These are phyloP conservation scores for Eucalyptus pauciflora DNA, from an alignment of 345 rosid species.

Conservation along the genomic window DNA sequence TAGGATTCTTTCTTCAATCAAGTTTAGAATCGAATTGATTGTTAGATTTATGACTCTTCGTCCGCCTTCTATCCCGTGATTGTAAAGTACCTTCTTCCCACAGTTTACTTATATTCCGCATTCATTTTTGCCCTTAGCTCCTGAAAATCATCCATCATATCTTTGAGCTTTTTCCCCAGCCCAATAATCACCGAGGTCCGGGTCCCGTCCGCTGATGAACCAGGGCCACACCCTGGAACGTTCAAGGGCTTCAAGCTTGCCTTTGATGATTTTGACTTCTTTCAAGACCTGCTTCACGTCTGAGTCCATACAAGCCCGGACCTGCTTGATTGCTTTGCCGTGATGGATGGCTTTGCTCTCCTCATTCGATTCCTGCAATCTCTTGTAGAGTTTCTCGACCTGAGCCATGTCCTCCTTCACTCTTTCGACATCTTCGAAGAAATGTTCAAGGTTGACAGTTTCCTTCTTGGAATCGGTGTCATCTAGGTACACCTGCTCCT, in stretches of 20 bases:
- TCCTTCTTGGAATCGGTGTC: conserved; percentile 65
- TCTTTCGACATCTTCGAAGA: conserved; percentile 68
- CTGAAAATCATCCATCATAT: conserved; percentile 68
- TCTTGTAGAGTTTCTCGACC: conserved; percentile 47
- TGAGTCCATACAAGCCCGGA: conserved; percentile 47
- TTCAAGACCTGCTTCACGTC: conserved; percentile 58
- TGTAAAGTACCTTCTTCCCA: conserved; percentile 71
- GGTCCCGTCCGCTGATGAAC: conserved; percentile 73
- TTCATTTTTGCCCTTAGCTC: conserved; percentile 40
- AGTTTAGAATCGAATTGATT: too few relatives aligned
- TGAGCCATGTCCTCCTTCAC: conserved; percentile 59
- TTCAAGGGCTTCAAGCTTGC: conserved; percentile 66
- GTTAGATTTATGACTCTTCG: conserved; percentile 13
- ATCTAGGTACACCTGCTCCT: conserved; percentile 36
- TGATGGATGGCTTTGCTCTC: conserved; percentile 55
- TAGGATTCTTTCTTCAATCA: neutral
- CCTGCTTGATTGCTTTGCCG: conserved; percentile 50
- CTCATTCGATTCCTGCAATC: conserved; percentile 63
- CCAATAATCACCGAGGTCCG: conserved; percentile 66
- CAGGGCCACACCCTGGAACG: conserved; percentile 70
- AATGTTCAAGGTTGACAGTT: conserved; percentile 50
- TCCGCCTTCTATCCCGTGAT: conserved; percentile 65
- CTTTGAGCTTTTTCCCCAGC: conserved; percentile 67
- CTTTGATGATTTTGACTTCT: conserved; percentile 52
- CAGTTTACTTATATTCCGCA: conserved; percentile 61